phyloP scores from a whole-genome alignment of 2,329 filamentous ascomycete species.

The Botrytis byssoidea region DNA sequence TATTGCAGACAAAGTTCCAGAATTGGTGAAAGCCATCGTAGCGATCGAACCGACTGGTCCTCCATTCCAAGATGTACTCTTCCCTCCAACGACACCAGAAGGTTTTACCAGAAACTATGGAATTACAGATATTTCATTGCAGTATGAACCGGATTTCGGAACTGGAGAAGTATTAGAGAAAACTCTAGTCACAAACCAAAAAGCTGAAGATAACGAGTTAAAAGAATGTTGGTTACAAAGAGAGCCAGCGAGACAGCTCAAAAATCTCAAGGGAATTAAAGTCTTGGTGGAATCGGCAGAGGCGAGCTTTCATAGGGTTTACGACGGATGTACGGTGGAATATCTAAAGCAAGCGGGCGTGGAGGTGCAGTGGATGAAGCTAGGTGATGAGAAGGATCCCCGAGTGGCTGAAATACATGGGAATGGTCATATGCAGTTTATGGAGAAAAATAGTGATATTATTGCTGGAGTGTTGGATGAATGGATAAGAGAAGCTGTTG shows the following conservation, averaged over 20 bases:
- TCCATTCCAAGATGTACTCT: conserved; percentile 45
- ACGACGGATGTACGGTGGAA: conserved; percentile 46
- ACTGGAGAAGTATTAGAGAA: neutral
- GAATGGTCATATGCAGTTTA: conserved; percentile 50
- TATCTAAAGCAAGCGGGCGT: conserved; percentile 47
- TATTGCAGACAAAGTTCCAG: conserved; percentile 44
- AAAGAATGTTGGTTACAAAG: conserved; percentile 40
- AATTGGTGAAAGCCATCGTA: conserved; percentile 45
- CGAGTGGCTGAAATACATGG: conserved; percentile 41
- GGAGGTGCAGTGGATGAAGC: conserved; percentile 40
- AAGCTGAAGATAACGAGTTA: neutral
- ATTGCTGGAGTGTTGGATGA: conserved; percentile 39
- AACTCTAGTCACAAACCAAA: neutral
- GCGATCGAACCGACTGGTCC: conserved; percentile 49
- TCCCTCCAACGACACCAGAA: neutral
- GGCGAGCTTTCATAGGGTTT: conserved; percentile 47
- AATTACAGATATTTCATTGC: conserved; percentile 49
- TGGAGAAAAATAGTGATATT: conserved; percentile 49
- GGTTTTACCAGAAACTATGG: conserved; percentile 45
- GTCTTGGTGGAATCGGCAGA: conserved; percentile 45
- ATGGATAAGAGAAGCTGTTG: conserved; percentile 32
- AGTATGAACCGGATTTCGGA: conserved; percentile 38
- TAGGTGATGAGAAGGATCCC: conserved; percentile 36
- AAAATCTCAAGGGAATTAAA: conserved; percentile 40
- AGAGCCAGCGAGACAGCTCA: conserved; percentile 39